phyloP scores from a whole-genome alignment of 441 rosid species.

The Pelargonium exstipulatum region DNA sequence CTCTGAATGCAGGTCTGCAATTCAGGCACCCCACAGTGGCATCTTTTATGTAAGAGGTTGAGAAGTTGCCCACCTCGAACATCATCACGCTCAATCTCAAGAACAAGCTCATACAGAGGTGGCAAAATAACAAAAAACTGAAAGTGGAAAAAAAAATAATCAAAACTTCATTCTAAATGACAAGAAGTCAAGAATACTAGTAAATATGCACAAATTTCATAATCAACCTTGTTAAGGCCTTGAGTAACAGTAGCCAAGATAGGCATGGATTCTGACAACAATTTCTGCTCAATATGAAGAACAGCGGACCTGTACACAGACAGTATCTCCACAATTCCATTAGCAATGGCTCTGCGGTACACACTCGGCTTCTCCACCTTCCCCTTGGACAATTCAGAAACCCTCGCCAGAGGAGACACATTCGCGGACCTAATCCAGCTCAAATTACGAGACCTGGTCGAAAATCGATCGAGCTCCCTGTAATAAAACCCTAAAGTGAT shows the following conservation, averaged over 20 bases:
- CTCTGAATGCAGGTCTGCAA: slow-evolving; percentile 89
- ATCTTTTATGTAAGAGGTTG: slow-evolving; percentile 73
- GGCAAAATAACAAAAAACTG: slow-evolving; percentile 90
- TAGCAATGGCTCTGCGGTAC: slow-evolving; percentile 83
- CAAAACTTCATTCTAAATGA: slow-evolving; percentile 1
- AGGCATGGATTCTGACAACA: slow-evolving; percentile 69
- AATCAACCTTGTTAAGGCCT: slow-evolving; percentile 76
- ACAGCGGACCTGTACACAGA: slow-evolving; percentile 83
- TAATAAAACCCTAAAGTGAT: slow-evolving; percentile 81
- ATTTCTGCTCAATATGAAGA: slow-evolving; percentile 81
- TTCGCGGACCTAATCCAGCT: slow-evolving; percentile 69
- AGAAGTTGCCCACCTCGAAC: slow-evolving; percentile 89
- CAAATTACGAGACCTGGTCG: slow-evolving; percentile 65
- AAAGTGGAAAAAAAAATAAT: background rate
- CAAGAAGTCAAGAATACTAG: background rate
- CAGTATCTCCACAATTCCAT: slow-evolving; percentile 88
- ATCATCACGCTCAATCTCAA: slow-evolving; percentile 87
- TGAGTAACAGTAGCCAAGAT: slow-evolving; percentile 78
- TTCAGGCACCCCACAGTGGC: slow-evolving; percentile 98
- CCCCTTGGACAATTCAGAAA: slow-evolving; percentile 39
- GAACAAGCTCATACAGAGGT: slow-evolving; percentile 76
- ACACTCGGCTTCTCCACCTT: slow-evolving; percentile 47
- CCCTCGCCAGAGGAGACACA: slow-evolving; percentile 46
- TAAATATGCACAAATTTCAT: background rate
- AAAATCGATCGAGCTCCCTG: slow-evolving; percentile 81